phyloP scores from a whole-genome alignment of 129 eudicot species.

The Oenanthe sinensis region DNA sequence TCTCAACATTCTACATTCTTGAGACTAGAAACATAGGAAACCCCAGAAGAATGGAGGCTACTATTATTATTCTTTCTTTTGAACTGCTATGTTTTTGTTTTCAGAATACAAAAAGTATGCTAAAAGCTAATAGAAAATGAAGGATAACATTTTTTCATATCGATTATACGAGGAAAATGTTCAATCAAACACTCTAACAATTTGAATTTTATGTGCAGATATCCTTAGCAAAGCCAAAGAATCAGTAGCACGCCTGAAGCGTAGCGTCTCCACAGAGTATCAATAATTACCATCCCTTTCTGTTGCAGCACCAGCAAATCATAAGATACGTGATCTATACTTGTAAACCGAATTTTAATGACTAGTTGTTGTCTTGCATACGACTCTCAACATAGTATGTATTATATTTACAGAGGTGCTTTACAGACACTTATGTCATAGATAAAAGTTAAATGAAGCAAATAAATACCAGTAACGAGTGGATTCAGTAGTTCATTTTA shows the following conservation, averaged over 20 bases:
- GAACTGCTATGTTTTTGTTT: not conserved
- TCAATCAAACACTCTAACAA: not conserved
- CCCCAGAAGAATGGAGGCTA: not conserved
- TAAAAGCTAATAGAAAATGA: not conserved
- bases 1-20: not conserved
- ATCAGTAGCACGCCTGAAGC: constrained; percentile 4
- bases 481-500: not conserved
- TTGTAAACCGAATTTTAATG: not conserved
- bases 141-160: not conserved
- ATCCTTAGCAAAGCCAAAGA: constrained; percentile 35
- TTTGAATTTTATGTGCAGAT: constrained; percentile 37
- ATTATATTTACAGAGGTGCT: not conserved
- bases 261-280: not conserved
- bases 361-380: not conserved
- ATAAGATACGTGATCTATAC: not conserved
- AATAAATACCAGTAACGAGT: not conserved
- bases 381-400: not conserved
- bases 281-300: not conserved
- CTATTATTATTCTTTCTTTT: not conserved
- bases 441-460: not conserved
- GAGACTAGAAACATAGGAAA: not conserved
- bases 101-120: not conserved
- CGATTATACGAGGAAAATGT: not conserved
- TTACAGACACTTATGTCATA: not conserved
- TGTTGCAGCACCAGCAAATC: not conserved